These are phyloP conservation scores for Hordeum pubiflorum DNA, from an alignment of 202 grass and related monocot genomes.

Conservation along the genomic window DNA sequence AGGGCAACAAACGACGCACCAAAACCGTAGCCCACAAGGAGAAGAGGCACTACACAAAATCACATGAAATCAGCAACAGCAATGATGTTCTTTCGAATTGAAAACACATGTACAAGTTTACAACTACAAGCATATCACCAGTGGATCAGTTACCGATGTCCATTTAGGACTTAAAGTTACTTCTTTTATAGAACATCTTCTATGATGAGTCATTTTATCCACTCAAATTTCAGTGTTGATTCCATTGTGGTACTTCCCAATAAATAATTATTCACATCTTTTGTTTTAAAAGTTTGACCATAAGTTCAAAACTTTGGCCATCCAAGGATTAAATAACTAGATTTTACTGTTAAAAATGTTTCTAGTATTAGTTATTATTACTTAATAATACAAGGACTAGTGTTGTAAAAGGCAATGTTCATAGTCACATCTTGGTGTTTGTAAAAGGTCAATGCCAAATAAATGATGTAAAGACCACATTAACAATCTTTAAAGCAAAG, in stretches of 20 bases:
- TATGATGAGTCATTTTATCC: not conserved
- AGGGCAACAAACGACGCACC: constrained; percentile 98
- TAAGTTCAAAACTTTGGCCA: not conserved
- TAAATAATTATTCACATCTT: not conserved
- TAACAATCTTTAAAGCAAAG: not conserved
- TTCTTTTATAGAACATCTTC: not conserved
- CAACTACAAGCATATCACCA: constrained; percentile 10
- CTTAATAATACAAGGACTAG: not conserved
- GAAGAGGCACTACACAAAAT: constrained; percentile 84
- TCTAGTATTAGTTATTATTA: not conserved
- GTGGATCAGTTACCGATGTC: not conserved
- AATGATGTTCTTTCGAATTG: not conserved
- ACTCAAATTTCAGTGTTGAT: not conserved
- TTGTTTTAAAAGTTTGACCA: not conserved
- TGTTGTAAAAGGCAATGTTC: not conserved
- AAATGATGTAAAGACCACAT: not conserved
- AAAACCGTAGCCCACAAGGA: constrained; percentile 97
- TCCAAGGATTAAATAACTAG: not conserved
- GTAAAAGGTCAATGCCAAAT: not conserved
- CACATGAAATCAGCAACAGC: constrained; percentile 17
- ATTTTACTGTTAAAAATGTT: not conserved
- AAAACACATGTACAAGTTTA: not conserved
- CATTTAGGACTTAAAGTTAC: not conserved
- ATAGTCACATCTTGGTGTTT: not conserved
- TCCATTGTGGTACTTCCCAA: not conserved